Evolutionary conservation across 768 basidiomycete genomes (phyloP), one percentile per base, ranked within the genome.

Genomic region (Trametes meyenii): DNA sequence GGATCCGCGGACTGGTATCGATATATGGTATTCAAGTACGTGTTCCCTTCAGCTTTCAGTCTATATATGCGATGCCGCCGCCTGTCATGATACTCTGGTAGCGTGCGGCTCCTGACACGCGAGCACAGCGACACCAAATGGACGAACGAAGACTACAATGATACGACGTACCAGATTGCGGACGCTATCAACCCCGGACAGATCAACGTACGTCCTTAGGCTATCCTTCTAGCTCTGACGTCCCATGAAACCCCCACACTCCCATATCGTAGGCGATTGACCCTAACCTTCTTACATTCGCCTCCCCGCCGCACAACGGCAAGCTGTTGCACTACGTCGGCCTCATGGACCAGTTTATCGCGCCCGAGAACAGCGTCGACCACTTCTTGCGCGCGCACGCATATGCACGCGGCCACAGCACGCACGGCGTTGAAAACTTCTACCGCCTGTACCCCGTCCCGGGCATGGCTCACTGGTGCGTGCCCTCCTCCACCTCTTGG

Each of bases 371-470:
- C 55, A 66, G 67, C 8, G 58, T 71, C 21, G 65, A 65, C 54
- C 69, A 67, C 51, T 66, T 66, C 46, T 66, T 69, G 55, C 65
- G 59, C 42, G 65, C 70, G 12, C 66, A 72, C 55, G 63, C 53
- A 33, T 69, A 65, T 63, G 65, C 58, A 58, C 54, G 43, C 14
- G 58, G 57, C 19, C 39, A 67, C 45, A 66, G 60, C 11, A 64
- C 66, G 12, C 56, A 63, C 48, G 58, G 71, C 35, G 63, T 72
- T 38, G 69, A 75, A 60, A 67, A 70, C 50, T 73, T 67, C 63
- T 75, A 74, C 55, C 71, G 73, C 21, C 64, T 75, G 19, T 75
- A 74, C 66, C 62, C 68, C 24, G 68, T 71, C 14, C 72, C 73
- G 1, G 74, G 74, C 7, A 75, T 75, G 74, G 50, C 66, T 21